Evolutionary conservation across 768 basidiomycete genomes (phyloP), one percentile per base, ranked within the genome.

Genomic region (Pleurotus citrinopileatus): DNA sequence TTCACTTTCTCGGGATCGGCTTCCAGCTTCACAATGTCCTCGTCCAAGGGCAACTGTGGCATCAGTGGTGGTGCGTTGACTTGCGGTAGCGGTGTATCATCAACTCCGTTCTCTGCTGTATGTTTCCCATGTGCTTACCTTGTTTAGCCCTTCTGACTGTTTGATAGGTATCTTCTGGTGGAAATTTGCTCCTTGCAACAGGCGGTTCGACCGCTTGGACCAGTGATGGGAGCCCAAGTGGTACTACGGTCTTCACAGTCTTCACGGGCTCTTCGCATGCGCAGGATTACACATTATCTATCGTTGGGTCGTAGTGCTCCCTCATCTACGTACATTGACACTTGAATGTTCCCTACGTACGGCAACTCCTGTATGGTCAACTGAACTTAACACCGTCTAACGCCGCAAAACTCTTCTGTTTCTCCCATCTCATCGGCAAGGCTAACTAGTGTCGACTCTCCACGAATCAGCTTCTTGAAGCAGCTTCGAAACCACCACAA

Each of bases 11-110:
- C 76, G 6, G 80, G 81, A 27, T 68, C 73, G 15, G 59, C 72
- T 20, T 70, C 71, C 6, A 74, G 77, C 59, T 83, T 84, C 68
- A 83, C 80, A 8, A 71, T 86, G 70, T 72, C 71, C 22, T 81
- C 81, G 20, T 81, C 79, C 9, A 84, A 84, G 64, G 84, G 84
- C 12, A 69, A 64, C 48, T 86, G 83, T 61, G 79, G 76, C 15
- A 74, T 84, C 34, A 73, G 71, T 17, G 61, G 66, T 42, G 77
- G 79, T 5, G 55, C 65, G 29, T 70, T 85, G 47, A 60, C 72
- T 1, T 85, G 83, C 63, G 82, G 78, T 7, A 79, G 74, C 57
- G 75, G 80, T 10, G 77, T 79, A 8, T 61, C 73, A 17, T 61
- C 70, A 13, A 73, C 77, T 2, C 68, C 69, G 9, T 83, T 83